Base-by-base conservation (phyloP, 2,329 filamentous ascomycete genomes). In the Pseudocercospora ulei region DNA sequence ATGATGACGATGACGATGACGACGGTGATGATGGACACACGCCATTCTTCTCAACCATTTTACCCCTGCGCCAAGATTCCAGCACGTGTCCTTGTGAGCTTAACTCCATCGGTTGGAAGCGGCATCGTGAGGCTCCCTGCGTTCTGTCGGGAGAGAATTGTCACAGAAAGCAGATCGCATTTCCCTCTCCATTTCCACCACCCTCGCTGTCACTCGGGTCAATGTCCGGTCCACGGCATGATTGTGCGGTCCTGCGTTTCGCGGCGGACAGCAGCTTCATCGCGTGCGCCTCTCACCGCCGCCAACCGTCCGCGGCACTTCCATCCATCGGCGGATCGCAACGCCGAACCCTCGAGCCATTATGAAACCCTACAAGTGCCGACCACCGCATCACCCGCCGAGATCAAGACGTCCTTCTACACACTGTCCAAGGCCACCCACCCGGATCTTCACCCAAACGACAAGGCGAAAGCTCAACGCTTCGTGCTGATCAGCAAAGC, bases 391-490 rank as follows among this genome's bases (percentile, higher is more conserved):
- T 76, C 81, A 9, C 65, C 73, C 1, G 67, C 69, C 5, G 84
- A 94, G 37, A 87, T 96, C 46, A 96, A 96, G 63, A 88, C 82
- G 80, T 43, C 41, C 37, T 98, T 95, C 73, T 96, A 95, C 71
- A 65, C 72, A 45, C 82, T 96, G 60, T 94, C 86, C 57, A 93
- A 95, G 65, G 67, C 73, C 38, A 80, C 94, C 71, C 90, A 98
- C 63, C 90, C 90, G 1, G 90, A 98, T 70, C 77, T 78, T 59
- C 92, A 96, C 69, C 83, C 72, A 44, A 58, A 73, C 52, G 80
- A 94, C 62, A 80, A 82, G 3, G 59, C 65, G 42, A 82, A 87
- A 46, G 70, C 78, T 3, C 66, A 74, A 41, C 82, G 79, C 58
- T 98, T 70, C 62, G 48, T 70, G 59, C 22, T 66, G 47, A 47